phyloP scores from a whole-genome alignment of 768 basidiomycete species.

The Paxillus involutus region DNA sequence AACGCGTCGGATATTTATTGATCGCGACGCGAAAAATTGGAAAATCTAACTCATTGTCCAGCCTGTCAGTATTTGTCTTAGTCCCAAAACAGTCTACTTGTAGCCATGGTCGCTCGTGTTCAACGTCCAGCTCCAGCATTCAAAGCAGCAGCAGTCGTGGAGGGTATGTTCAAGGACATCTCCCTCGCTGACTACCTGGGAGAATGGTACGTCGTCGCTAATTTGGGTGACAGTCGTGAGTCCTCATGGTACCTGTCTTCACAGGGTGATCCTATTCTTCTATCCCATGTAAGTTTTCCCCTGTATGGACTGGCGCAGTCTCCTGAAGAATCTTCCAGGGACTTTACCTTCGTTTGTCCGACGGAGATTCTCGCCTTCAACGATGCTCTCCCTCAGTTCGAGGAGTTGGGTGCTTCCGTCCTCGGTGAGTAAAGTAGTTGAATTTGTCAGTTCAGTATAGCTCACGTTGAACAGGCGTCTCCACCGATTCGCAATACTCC shows the following conservation, averaged over 20 bases:
- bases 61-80: background rate
- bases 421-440: slow-evolving; percentile 51
- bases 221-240: slow-evolving; percentile 1
- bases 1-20: slow-evolving; percentile 24
- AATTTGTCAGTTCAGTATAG: background rate
- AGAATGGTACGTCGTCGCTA: slow-evolving; percentile 59
- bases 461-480: slow-evolving; percentile 49
- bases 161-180: slow-evolving; percentile 76
- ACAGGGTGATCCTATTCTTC: slow-evolving; percentile 90
- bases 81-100: background rate
- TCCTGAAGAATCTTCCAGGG: slow-evolving; percentile 41
- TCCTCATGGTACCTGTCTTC: background rate
- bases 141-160: slow-evolving; percentile 69
- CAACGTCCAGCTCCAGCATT: slow-evolving; percentile 88
- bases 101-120: slow-evolving; percentile 50
- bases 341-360: slow-evolving; percentile 91
- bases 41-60: background rate
- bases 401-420: slow-evolving; percentile 69
- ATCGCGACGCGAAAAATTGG: slow-evolving; percentile 11
- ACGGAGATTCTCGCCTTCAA: slow-evolving; percentile 97
- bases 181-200: slow-evolving; percentile 74
- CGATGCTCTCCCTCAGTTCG: slow-evolving; percentile 76
- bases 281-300: slow-evolving; percentile 78
- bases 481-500: slow-evolving; percentile 87
- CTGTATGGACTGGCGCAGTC: background rate